phyloP scores from a whole-genome alignment of 2,329 filamentous ascomycete genomes.

The Lecanicillium sp. region DNA sequence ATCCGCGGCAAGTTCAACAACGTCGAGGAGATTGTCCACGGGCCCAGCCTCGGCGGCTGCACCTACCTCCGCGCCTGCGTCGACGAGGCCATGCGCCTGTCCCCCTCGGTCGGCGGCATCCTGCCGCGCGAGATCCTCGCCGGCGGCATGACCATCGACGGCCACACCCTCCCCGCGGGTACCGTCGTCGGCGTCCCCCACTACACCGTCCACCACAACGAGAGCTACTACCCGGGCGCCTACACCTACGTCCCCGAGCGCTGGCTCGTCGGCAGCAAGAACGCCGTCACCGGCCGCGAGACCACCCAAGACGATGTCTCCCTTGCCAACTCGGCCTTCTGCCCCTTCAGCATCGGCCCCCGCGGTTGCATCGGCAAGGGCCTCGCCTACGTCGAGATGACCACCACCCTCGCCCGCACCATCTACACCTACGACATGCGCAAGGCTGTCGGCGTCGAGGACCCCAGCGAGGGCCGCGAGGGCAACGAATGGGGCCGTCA shows the following conservation, averaged over 20 bases:
- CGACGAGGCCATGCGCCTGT: conserved; percentile 60
- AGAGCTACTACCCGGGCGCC: conserved; percentile 54
- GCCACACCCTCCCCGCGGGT: conserved; percentile 48
- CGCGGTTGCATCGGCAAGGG: conserved; percentile 68
- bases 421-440: conserved; percentile 58
- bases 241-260: conserved; percentile 58
- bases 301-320: conserved; percentile 46
- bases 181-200: conserved; percentile 59
- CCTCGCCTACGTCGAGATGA: conserved; percentile 62
- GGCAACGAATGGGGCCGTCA: conserved; percentile 50
- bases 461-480: conserved; percentile 46
- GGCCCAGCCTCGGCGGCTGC: conserved; percentile 42
- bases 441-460: conserved; percentile 40
- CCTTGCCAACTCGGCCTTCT: conserved; percentile 62
- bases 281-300: conserved; percentile 27
- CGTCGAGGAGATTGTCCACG: conserved; percentile 51
- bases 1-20: conserved; percentile 45
- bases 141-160: conserved; percentile 50
- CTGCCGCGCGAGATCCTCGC: conserved; percentile 53
- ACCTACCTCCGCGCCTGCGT: conserved; percentile 58
- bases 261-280: conserved; percentile 50
- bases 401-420: conserved; percentile 53
- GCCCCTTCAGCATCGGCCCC: conserved; percentile 65
- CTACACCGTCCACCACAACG: conserved; percentile 64
- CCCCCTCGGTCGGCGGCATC: conserved; percentile 54